Conservation (phyloP, 768 basidiomycete genomes). For the Rubroboletus satanas region DNA sequence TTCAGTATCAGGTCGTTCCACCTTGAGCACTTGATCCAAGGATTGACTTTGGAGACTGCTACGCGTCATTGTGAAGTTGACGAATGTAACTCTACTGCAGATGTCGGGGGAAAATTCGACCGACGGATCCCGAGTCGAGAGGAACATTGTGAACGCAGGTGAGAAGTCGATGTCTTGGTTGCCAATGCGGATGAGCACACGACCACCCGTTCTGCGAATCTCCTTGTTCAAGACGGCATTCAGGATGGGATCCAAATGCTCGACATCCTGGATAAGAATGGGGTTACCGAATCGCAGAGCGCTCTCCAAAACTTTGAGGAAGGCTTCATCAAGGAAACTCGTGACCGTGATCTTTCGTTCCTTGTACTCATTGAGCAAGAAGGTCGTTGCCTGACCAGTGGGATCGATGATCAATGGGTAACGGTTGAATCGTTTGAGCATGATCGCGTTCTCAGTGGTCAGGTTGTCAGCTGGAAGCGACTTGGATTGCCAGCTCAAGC, state of each 20-base stretch:
- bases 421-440: constrained; percentile 96
- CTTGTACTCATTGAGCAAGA: constrained; percentile 91
- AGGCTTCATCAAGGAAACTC: constrained; percentile 97
- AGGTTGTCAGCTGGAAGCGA: constrained; percentile 93
- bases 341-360: constrained; percentile 97
- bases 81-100: constrained; percentile 93
- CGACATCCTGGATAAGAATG: constrained; percentile 95
- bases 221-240: constrained; percentile 98
- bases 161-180: constrained; percentile 99
- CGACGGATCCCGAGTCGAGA: constrained; percentile 94
- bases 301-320: constrained; percentile 97
- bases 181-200: constrained; percentile 93
- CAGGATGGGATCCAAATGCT: constrained; percentile 94
- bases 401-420: constrained; percentile 98
- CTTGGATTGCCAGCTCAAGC: constrained; percentile 92
- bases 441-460: constrained; percentile 98
- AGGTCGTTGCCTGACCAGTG: constrained; percentile 93
- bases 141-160: constrained; percentile 99
- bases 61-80: constrained; percentile 98
- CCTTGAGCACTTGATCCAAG: constrained; percentile 93
- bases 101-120: constrained; percentile 98
- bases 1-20: constrained; percentile 95
- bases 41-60: constrained; percentile 99
- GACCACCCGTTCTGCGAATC: constrained; percentile 92
- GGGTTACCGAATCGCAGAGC: constrained; percentile 99